phyloP scores from a whole-genome alignment of 371 early-diverging fungal genomes.

The Syncephalastrum sp. region DNA sequence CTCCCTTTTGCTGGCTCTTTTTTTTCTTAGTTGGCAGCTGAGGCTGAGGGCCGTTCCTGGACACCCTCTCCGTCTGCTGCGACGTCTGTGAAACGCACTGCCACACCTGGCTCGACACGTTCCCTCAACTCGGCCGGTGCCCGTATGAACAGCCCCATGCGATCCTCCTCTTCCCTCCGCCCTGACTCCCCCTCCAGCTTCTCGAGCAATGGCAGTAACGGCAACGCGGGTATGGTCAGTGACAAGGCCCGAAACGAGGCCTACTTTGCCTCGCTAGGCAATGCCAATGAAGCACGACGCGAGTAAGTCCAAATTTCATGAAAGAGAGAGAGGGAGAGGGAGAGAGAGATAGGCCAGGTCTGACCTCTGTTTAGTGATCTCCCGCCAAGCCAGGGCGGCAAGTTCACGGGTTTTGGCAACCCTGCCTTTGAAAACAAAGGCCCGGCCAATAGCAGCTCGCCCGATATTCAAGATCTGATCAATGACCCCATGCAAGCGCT shows the following conservation, averaged over 20 bases:
- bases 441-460: slow-evolving; percentile 24
- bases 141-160: slow-evolving; percentile 22
- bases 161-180: slow-evolving; percentile 18
- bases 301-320: slow-evolving; percentile 28
- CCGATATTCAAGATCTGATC: slow-evolving; percentile 69
- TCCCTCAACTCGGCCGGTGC: slow-evolving; percentile 24
- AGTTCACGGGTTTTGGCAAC: slow-evolving; percentile 88
- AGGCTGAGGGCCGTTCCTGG: slow-evolving; percentile 77
- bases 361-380: slow-evolving; percentile 41
- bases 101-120: slow-evolving; percentile 23
- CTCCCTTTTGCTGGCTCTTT: too few species aligned
- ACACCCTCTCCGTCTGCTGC: slow-evolving; percentile 41
- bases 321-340: neutral
- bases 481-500: slow-evolving; percentile 84
- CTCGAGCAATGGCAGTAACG: slow-evolving; percentile 3
- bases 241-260: slow-evolving; percentile 69
- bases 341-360: neutral
- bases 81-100: slow-evolving; percentile 17
- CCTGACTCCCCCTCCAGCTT: slow-evolving; percentile 17
- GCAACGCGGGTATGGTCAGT: slow-evolving; percentile 8
- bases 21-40: slow-evolving; percentile 57
- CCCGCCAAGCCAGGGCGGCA: slow-evolving; percentile 93
- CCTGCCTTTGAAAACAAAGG: slow-evolving; percentile 45
- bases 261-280: slow-evolving; percentile 67
- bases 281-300: slow-evolving; percentile 58